phyloP scores from a whole-genome alignment of 441 rosid species.

The Populus trichocarpa region DNA sequence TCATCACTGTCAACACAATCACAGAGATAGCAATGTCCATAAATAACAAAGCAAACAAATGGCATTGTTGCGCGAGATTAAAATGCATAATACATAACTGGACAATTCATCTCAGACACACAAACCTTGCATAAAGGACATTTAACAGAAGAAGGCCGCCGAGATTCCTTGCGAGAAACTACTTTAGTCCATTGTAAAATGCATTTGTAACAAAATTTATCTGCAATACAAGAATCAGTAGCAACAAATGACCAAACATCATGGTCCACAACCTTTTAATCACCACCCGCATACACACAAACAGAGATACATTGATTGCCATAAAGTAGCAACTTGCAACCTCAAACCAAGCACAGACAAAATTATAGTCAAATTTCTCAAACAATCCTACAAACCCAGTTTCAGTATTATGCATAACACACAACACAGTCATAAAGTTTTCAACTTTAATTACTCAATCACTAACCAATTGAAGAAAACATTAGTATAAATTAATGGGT shows the following conservation, averaged over 20 bases:
- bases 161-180: constrained; percentile 47
- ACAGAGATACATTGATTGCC: not conserved
- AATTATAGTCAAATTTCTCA: not conserved
- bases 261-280: not conserved
- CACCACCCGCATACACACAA: not conserved
- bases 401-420: not conserved
- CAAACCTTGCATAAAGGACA: constrained; percentile 96
- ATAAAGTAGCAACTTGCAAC: not conserved
- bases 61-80: not conserved
- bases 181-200: constrained; percentile 80
- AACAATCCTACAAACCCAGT: constrained; percentile 2
- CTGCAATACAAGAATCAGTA: constrained; percentile 40
- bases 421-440: not conserved
- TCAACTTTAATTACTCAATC: not conserved
- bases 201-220: constrained; percentile 80
- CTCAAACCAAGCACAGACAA: not conserved
- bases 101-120: constrained; percentile 10
- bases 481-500: not conserved
- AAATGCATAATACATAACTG: not conserved
- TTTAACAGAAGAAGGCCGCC: constrained; percentile 43
- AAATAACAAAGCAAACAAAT: not conserved
- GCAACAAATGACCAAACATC: not conserved
- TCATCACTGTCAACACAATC: constrained; percentile 2
- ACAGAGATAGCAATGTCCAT: not conserved
- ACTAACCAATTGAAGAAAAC: not conserved